A percentile compares a stretch with the other conserved stretches of the same genome.
phyloP scores from a whole-genome alignment of 768 basidiomycete species.

The Leucocoprinus birnbaumii region DNA sequence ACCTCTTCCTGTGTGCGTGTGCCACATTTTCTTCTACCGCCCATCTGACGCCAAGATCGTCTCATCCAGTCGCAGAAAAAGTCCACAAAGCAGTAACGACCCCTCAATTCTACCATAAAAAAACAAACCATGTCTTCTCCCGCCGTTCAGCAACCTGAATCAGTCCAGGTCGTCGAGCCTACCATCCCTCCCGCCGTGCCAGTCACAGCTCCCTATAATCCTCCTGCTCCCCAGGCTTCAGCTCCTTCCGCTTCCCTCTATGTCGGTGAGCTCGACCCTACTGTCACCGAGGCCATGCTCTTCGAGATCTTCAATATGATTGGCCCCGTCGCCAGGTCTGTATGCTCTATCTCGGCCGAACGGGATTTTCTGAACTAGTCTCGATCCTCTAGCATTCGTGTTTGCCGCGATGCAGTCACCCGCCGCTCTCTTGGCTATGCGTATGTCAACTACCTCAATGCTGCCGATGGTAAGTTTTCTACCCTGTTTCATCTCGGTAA shows the following conservation, averaged over 20 bases:
- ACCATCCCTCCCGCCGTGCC: slow-evolving; percentile 42
- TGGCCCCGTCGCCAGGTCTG: slow-evolving; percentile 95
- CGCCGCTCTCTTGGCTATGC: slow-evolving; percentile 99
- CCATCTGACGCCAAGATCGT: slow-evolving; percentile 16
- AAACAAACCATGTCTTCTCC: slow-evolving; percentile 55
- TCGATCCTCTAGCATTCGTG: slow-evolving; percentile 73
- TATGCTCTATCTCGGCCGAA: slow-evolving; percentile 12
- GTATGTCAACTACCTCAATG: slow-evolving; percentile 98
- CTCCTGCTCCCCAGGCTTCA: slow-evolving; percentile 52
- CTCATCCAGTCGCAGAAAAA: slow-evolving; percentile 64
- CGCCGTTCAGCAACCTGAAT: slow-evolving; percentile 50
- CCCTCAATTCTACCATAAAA: slow-evolving; percentile 47
- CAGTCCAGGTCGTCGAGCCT: slow-evolving; percentile 48
- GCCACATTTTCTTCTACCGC: slow-evolving; percentile 14
- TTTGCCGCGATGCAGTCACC: slow-evolving; percentile 99
- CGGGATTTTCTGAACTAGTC: slow-evolving; percentile 8
- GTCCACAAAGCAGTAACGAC: slow-evolving; percentile 93
- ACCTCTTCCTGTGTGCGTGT: slow-evolving; percentile 60
- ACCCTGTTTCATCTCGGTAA: background rate
- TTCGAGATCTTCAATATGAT: slow-evolving; percentile 99
- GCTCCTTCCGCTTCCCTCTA: slow-evolving; percentile 92
- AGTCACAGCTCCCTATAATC: slow-evolving; percentile 52
- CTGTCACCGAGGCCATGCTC: slow-evolving; percentile 98
- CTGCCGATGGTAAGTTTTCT: slow-evolving; percentile 72
- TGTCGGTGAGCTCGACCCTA: slow-evolving; percentile 97